These are phyloP conservation scores for Fraxinus latifolia DNA, from an alignment of 305 asterid species.

Conservation along the genomic window DNA sequence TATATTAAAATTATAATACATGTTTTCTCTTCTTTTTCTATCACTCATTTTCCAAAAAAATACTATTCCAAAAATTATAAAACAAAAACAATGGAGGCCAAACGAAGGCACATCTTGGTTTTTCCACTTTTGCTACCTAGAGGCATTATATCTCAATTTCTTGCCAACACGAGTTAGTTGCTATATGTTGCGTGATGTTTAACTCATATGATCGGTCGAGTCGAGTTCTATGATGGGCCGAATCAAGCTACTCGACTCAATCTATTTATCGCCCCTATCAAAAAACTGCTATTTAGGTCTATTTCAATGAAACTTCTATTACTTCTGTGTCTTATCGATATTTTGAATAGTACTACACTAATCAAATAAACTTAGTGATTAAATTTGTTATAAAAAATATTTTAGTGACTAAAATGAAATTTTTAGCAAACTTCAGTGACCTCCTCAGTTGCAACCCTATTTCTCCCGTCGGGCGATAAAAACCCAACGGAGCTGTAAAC, in stretches of 20 bases:
- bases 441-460: not conserved
- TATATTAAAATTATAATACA: too few species aligned
- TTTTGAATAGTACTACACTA: not conserved
- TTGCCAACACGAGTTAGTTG: not conserved
- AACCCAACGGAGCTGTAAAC: not conserved
- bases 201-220: not conserved
- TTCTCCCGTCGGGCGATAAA: not conserved
- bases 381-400: not conserved
- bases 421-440: not conserved
- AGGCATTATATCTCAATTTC: not conserved
- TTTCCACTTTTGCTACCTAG: not conserved
- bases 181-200: not conserved
- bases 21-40: too few species aligned
- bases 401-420: not conserved
- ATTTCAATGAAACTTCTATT: too few species aligned
- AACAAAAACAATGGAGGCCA: too few species aligned
- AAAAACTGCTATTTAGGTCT: not conserved
- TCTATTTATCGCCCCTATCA: not conserved
- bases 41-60: too few species aligned
- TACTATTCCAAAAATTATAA: too few species aligned
- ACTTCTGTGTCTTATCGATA: not conserved
- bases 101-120: not conserved
- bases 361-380: not conserved
- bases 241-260: not conserved
- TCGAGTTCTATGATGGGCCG: not conserved